phyloP scores from a whole-genome alignment of 352 stramenopile species.

The Phytopythium oedochilum region DNA sequence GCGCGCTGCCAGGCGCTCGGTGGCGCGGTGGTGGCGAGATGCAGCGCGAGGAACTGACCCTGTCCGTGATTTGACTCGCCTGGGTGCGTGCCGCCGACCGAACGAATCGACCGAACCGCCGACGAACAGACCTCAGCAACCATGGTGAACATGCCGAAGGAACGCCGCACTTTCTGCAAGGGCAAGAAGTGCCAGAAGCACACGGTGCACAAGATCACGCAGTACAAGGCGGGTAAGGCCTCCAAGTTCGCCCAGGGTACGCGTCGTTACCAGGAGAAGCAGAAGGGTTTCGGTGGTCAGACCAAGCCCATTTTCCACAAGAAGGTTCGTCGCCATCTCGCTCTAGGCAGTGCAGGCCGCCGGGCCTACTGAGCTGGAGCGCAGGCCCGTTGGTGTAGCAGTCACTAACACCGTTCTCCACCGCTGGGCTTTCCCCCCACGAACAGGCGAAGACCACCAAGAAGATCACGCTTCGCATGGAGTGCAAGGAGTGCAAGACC shows the following conservation, averaged over 20 bases:
- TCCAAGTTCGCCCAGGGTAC: constrained; percentile 98
- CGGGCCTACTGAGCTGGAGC: background rate
- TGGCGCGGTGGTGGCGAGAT: background rate
- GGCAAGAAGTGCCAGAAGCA: constrained; percentile 99
- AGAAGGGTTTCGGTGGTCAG: constrained; percentile 99
- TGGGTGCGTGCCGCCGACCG: background rate
- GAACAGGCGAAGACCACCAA: constrained; percentile 97
- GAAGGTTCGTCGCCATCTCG: constrained; percentile 65
- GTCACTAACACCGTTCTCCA: background rate
- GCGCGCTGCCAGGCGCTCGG: background rate
- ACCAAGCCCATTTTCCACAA: constrained; percentile 99
- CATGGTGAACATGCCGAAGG: constrained; percentile 99
- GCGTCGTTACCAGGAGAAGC: constrained; percentile 99
- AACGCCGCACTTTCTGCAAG: constrained; percentile 99
- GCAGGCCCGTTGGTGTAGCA: background rate
- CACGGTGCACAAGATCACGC: constrained; percentile 99
- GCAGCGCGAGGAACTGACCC: background rate
- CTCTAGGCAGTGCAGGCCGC: too few species aligned
- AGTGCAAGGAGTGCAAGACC: constrained; percentile 99
- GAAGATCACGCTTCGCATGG: constrained; percentile 96
- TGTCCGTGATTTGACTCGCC: background rate
- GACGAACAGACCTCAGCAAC: constrained; percentile 67
- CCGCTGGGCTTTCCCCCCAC: background rate
- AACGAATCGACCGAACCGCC: background rate
- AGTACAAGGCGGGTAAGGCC: constrained; percentile 99